These are phyloP conservation scores for Arctostaphylos glauca DNA, from an alignment of 148 eudicot genomes.

Conservation along the genomic window DNA sequence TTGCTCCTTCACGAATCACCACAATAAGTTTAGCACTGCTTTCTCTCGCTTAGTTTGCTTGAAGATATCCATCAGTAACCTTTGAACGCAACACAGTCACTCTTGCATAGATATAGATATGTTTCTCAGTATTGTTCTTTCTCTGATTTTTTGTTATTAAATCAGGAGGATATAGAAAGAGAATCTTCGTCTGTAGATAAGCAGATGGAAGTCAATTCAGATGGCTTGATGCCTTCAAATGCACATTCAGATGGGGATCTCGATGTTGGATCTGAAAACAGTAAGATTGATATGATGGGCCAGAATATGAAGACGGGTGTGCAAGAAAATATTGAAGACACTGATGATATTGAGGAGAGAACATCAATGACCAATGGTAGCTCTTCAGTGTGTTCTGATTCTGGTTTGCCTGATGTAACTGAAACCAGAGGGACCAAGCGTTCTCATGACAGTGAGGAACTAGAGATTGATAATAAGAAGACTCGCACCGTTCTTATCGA, in stretches of 20 bases:
- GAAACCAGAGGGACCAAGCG: slow-evolving; percentile 51
- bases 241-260: slow-evolving; percentile 6
- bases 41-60: background rate
- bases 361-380: slow-evolving; percentile 19
- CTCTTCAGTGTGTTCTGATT: slow-evolving; percentile 28
- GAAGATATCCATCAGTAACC: background rate
- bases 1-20: background rate
- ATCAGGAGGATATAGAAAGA: slow-evolving; percentile 34
- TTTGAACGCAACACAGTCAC: background rate
- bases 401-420: slow-evolving; percentile 23
- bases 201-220: slow-evolving; percentile 14
- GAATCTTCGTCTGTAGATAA: slow-evolving; percentile 16
- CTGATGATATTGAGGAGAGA: slow-evolving; percentile 24
- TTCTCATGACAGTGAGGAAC: slow-evolving; percentile 40
- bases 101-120: slow-evolving; percentile 1
- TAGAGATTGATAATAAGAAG: slow-evolving; percentile 40
- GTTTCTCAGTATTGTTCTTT: background rate
- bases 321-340: slow-evolving; percentile 21
- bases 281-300: slow-evolving; percentile 18
- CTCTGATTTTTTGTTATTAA: slow-evolving; percentile 8
- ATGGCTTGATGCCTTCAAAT: slow-evolving; percentile 14
- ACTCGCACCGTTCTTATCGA: slow-evolving; percentile 24
- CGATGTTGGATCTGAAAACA: slow-evolving; percentile 18
- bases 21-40: background rate
- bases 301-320: slow-evolving; percentile 23